A percentile compares a stretch with the other conserved stretches of the same genome.
These are phyloP conservation scores for Fusarium setosum DNA, from an alignment of 2,329 filamentous ascomycete species.

Conservation along the genomic window DNA sequence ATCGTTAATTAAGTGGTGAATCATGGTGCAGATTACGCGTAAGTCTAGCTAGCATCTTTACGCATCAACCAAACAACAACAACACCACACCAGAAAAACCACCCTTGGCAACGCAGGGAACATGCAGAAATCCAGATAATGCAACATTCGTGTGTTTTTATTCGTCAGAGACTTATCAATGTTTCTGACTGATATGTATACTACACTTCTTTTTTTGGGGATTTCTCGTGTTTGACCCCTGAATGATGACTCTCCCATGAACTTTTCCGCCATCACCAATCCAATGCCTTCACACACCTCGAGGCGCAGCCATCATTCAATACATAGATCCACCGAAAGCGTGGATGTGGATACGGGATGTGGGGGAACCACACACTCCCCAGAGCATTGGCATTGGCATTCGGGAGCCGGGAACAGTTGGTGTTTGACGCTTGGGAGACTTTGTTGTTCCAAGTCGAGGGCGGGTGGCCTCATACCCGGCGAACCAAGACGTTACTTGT, in stretches of 20 bases:
- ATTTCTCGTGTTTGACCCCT: constrained; percentile 26
- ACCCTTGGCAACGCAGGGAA: background rate
- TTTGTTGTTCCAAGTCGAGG: too few species aligned
- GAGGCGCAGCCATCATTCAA: constrained; percentile 17
- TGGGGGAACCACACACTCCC: constrained; percentile 18
- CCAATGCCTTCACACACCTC: background rate
- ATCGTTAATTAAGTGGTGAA: background rate
- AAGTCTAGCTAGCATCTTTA: background rate
- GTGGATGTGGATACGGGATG: constrained; percentile 33
- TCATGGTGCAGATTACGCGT: constrained; percentile 4
- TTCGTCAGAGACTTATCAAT: background rate
- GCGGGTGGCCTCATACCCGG: too few species aligned
- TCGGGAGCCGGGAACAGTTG: constrained; percentile 10
- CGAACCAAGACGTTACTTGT: background rate
- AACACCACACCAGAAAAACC: background rate
- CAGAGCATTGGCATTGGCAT: constrained; percentile 5
- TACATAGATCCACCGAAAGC: constrained; percentile 5
- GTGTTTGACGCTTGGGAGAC: background rate
- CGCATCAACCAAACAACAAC: background rate
- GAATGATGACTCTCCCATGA: background rate
- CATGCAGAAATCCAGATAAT: background rate
- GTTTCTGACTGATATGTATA: background rate
- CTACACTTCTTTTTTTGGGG: background rate
- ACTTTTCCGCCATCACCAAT: constrained; percentile 11
- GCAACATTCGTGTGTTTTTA: background rate